phyloP scores from a whole-genome alignment of 148 eudicot genomes.

The Linanthus parryae region DNA sequence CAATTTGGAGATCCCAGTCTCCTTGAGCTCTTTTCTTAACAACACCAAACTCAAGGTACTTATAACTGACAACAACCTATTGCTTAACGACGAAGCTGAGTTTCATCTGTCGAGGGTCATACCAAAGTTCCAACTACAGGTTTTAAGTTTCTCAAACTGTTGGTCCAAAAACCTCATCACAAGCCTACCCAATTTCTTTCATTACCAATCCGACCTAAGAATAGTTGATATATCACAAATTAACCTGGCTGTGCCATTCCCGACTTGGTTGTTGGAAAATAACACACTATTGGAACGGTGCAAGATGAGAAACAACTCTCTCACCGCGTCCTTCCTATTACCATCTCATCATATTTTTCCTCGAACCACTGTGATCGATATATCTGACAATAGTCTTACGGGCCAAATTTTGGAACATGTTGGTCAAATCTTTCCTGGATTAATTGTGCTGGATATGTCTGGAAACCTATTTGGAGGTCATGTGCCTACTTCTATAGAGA shows the following conservation, averaged over 20 bases:
- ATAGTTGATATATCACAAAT: not conserved
- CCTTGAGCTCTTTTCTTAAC: not conserved
- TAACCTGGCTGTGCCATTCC: not conserved
- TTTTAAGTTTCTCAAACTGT: no score
- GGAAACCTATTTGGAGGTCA: not conserved
- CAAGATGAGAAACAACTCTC: no score
- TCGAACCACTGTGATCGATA: not conserved
- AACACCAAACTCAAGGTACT: not conserved
- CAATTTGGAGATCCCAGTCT: not conserved
- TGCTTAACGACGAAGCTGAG: not conserved
- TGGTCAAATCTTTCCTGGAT: not conserved
- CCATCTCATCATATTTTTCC: not conserved
- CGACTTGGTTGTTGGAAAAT: not conserved
- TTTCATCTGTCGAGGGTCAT: no score
- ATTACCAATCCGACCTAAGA: not conserved
- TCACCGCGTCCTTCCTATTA: not conserved
- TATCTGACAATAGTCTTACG: not conserved
- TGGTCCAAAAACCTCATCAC: not conserved
- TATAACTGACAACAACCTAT: not conserved
- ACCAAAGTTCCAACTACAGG: no score
- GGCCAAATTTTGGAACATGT: not conserved
- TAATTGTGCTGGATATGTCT: not conserved
- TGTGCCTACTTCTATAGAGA: not conserved
- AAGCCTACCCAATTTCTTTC: not conserved
- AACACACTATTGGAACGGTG: not conserved